These are phyloP conservation scores for Cyclotella baltica DNA, from an alignment of 108 stramenopile genomes.

Conservation along the genomic window DNA sequence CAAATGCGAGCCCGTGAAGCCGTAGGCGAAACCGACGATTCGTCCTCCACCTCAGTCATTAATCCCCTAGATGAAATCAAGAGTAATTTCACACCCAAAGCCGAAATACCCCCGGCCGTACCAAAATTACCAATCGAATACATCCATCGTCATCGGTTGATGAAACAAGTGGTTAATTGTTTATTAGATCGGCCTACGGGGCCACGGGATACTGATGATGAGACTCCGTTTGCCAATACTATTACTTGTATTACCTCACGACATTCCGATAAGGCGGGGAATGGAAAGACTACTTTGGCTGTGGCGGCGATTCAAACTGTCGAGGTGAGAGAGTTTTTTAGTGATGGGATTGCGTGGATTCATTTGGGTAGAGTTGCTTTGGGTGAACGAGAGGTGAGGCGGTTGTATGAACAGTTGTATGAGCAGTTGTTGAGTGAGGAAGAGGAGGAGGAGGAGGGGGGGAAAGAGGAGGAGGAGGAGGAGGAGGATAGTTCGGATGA, in stretches of 20 bases:
- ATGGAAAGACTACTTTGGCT: slow-evolving; percentile 87
- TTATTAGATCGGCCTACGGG: slow-evolving; percentile 69
- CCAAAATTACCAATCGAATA: slow-evolving; percentile 88
- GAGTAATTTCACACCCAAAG: slow-evolving; percentile 85
- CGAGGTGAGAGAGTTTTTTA: slow-evolving; percentile 87
- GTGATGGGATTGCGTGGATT: slow-evolving; percentile 91
- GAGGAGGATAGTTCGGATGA: slow-evolving; percentile 31
- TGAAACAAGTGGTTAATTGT: slow-evolving; percentile 91
- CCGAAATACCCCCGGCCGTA: slow-evolving; percentile 84
- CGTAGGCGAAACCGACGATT: slow-evolving; percentile 29
- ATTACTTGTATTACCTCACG: slow-evolving; percentile 89
- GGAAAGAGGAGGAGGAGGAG: slow-evolving; percentile 48
- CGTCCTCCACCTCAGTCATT: too few species aligned
- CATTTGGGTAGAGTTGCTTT: slow-evolving; percentile 79
- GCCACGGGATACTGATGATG: slow-evolving; percentile 72
- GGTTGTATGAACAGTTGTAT: slow-evolving; percentile 87
- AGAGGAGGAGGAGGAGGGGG: slow-evolving; percentile 58
- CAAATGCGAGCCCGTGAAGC: slow-evolving; percentile 78
- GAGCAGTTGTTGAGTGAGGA: slow-evolving; percentile 75
- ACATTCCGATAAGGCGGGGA: slow-evolving; percentile 89
- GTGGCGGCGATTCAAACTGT: slow-evolving; percentile 91
- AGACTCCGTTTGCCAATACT: slow-evolving; percentile 52
- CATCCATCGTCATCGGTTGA: slow-evolving; percentile 84
- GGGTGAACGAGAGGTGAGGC: slow-evolving; percentile 78
- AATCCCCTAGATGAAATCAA: slow-evolving; percentile 65